Evolutionary conservation across 345 rosid genomes (phyloP), one percentile per base, ranked within the genome.

Genomic region (Heritiera littoralis): DNA sequence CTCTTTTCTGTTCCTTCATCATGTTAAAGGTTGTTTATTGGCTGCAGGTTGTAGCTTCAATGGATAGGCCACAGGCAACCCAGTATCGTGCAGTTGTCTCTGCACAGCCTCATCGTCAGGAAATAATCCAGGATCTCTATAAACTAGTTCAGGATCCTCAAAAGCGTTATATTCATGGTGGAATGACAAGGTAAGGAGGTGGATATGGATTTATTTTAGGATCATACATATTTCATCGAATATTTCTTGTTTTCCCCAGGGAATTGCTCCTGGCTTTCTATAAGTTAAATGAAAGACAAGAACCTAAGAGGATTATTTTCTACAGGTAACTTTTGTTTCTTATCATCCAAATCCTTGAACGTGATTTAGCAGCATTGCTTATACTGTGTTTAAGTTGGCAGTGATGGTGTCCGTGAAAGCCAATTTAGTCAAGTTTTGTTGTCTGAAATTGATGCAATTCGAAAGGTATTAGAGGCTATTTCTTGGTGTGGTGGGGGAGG

Each of bases 21-120:
- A 12, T 65, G 7, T 46, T 80, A 59, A 77, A 17, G 18, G 2
- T 10, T 7, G 1, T 80, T 76, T 46, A 32, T 28, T 78, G 75
- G 64, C 12, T 55, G 30, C 80, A 95, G 97, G 98, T 92, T 1
- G 98, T 95, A 20, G 98, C 94, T 3, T 92, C 98, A 0, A 91
- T 92, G 97, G 98, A 93, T 35, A 92, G 98, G 98, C 98, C 97
- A 0, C 90, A 90, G 80, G 83, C 91, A 13, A 87, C 94, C 0
- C 93, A 88, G 77, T 95, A 95, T 59, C 81, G 97, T 60, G 95
- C 85, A 51, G 4, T 93, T 38, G 90, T 95, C 13, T 90, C 97
- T 80, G 91, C 98, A 1, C 98, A 92, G 75, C 5, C 84, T 6
- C 92, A 88, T 41, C 80, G 94, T 5, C 86, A 87, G 45, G 97